Evolutionary conservation across 2,329 filamentous ascomycete genomes (phyloP).

Genomic region (Neonectria sp.): DNA sequence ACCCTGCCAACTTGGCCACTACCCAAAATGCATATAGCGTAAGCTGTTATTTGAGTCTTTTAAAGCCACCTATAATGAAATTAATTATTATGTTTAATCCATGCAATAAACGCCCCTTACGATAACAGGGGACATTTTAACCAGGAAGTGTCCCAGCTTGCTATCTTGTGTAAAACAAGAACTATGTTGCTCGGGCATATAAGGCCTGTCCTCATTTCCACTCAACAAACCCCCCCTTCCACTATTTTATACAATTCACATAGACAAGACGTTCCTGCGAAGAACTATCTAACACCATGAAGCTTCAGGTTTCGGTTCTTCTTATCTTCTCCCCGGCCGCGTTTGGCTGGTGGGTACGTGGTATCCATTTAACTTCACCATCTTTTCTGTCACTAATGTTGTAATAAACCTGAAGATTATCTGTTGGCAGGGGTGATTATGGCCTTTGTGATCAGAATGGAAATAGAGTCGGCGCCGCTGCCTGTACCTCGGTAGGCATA

Average conservation of each 20-base stretch:
- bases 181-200: background rate
- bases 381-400: background rate
- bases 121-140: background rate
- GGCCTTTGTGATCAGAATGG: background rate
- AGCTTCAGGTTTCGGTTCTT: background rate
- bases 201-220: background rate
- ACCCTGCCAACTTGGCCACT: no score
- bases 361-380: background rate
- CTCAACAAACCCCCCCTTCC: background rate
- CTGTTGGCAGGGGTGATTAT: background rate
- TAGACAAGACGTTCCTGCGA: background rate
- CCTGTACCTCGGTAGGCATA: background rate
- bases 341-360: background rate
- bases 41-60: no score
- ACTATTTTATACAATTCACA: background rate
- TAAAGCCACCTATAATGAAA: no score
- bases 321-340: background rate
- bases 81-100: background rate
- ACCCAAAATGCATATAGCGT: no score
- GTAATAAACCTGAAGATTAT: background rate
- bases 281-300: background rate
- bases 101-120: background rate
- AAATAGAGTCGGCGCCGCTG: background rate
- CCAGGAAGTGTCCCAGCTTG: background rate
- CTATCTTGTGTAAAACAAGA: background rate